Conservation (phyloP, 345 rosid genomes). For the Pistacia integerrima region DNA sequence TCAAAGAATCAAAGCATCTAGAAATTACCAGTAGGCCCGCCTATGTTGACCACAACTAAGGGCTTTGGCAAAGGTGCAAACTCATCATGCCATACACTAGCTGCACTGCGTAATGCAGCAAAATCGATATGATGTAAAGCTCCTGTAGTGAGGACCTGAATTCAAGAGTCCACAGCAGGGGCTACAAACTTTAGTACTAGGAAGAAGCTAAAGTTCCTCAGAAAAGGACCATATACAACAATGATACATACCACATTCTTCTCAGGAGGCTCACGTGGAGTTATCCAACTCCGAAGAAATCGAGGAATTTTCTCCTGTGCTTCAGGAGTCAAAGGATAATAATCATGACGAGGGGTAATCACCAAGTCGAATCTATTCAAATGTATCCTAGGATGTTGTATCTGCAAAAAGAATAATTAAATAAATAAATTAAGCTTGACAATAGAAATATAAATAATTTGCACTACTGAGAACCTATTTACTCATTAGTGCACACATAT, state of each 20-base stretch:
- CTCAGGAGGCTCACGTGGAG: constrained; percentile 79
- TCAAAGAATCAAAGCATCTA: constrained; percentile 11
- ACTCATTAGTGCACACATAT: background rate
- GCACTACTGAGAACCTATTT: background rate
- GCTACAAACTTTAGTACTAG: constrained; percentile 4
- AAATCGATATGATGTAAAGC: constrained; percentile 89
- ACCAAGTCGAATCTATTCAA: constrained; percentile 93
- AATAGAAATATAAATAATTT: background rate
- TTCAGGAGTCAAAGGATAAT: constrained; percentile 79
- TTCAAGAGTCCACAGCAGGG: constrained; percentile 15
- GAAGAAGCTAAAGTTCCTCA: constrained; percentile 7
- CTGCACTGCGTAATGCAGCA: constrained; percentile 83
- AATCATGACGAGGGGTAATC: constrained; percentile 91
- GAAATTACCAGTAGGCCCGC: constrained; percentile 81
- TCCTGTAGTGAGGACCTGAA: constrained; percentile 85
- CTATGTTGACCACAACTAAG: constrained; percentile 84
- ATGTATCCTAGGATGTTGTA: constrained; percentile 91
- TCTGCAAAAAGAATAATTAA: constrained; percentile 43
- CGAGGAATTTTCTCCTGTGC: constrained; percentile 79
- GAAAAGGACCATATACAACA: background rate
- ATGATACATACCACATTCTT: constrained; percentile 63
- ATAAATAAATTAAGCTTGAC: background rate
- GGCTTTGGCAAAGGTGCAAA: constrained; percentile 92
- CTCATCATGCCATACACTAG: constrained; percentile 88
- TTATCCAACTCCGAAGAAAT: constrained; percentile 76